A percentile compares a stretch with the other conserved stretches of the same genome.
phyloP scores from a whole-genome alignment of 2,329 filamentous ascomycete species.

The Coniosporium tulheliwenetii region DNA sequence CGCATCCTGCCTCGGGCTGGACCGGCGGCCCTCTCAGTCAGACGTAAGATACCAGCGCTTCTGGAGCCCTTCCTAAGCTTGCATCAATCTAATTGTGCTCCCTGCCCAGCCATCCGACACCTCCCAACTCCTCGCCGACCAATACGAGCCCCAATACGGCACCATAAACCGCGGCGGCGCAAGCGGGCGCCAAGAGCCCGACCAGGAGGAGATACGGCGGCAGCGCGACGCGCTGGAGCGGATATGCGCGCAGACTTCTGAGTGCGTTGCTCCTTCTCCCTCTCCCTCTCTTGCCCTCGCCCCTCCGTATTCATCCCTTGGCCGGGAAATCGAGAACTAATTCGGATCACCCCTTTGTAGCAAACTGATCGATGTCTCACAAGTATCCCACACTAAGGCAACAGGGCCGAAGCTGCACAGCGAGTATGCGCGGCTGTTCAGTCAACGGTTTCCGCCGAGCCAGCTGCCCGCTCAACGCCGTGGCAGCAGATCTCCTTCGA shows the following conservation, averaged over 20 bases:
- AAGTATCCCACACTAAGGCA: slow-evolving; percentile 20
- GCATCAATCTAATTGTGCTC: slow-evolving; percentile 11
- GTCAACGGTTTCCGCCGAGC: slow-evolving; percentile 18
- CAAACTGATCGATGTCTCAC: slow-evolving; percentile 33
- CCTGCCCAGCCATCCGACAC: slow-evolving; percentile 26
- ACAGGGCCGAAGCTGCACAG: slow-evolving; percentile 18
- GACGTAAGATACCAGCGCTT: slow-evolving; percentile 1
- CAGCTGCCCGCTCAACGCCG: slow-evolving; percentile 1
- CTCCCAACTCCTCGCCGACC: slow-evolving; percentile 27
- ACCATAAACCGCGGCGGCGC: slow-evolving; percentile 15
- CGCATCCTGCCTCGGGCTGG: slow-evolving; percentile 30
- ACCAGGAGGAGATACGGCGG: slow-evolving; percentile 32
- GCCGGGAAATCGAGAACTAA: not conserved
- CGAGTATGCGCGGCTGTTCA: slow-evolving; percentile 26
- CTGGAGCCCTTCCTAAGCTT: slow-evolving; percentile 3
- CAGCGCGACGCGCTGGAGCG: slow-evolving; percentile 32
- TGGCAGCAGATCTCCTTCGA: slow-evolving; percentile 9
- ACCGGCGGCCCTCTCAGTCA: slow-evolving; percentile 21
- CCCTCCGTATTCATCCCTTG: not conserved
- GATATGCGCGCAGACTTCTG: slow-evolving; percentile 32
- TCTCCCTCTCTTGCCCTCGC: slow-evolving; percentile 1
- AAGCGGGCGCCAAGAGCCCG: slow-evolving; percentile 20
- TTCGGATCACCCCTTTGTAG: slow-evolving; percentile 18
- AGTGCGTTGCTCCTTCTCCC: slow-evolving; percentile 17
- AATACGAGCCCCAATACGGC: slow-evolving; percentile 30